phyloP scores from a whole-genome alignment of 331 rosid genomes.

The Telfairia occidentalis region DNA sequence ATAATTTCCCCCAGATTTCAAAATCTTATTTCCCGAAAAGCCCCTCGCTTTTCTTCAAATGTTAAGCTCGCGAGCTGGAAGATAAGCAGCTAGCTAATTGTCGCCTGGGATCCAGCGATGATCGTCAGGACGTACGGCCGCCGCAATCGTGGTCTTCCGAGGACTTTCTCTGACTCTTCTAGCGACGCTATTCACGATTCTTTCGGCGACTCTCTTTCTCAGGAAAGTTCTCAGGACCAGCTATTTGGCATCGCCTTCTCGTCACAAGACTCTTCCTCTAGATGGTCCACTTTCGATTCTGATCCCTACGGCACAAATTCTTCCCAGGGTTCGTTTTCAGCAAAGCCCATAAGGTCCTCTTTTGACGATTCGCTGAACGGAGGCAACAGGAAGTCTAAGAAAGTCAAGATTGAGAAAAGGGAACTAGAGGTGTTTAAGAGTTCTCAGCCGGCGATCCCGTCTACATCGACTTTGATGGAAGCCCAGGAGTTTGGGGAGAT shows the following conservation, averaged over 20 bases:
- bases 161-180: conserved; percentile 26
- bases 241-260: conserved; percentile 44
- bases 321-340: conserved; percentile 10
- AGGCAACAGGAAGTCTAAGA: conserved; percentile 34
- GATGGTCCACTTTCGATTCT: conserved; percentile 62
- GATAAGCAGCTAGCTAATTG: not conserved
- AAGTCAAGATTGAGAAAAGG: conserved; percentile 17
- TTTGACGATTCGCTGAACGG: conserved; percentile 28
- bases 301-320: conserved; percentile 35
- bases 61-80: not conserved
- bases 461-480: conserved; percentile 75
- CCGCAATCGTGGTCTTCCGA: conserved; percentile 30
- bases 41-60: conserved; percentile 6
- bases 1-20: not conserved
- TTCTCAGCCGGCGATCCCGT: conserved; percentile 23
- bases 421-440: conserved; percentile 13
- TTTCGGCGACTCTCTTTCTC: conserved; percentile 29
- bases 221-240: conserved; percentile 34
- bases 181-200: conserved; percentile 30
- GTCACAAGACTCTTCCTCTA: conserved; percentile 61
- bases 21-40: not conserved
- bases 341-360: conserved; percentile 12
- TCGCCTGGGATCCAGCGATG: conserved; percentile 19
- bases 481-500: conserved; percentile 93
- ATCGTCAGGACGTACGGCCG: conserved; percentile 44